Evolutionary conservation across 164 flowering plant species (phyloP), one percentile per base, ranked within the genome.

Genomic region (Vitis cinerea): DNA sequence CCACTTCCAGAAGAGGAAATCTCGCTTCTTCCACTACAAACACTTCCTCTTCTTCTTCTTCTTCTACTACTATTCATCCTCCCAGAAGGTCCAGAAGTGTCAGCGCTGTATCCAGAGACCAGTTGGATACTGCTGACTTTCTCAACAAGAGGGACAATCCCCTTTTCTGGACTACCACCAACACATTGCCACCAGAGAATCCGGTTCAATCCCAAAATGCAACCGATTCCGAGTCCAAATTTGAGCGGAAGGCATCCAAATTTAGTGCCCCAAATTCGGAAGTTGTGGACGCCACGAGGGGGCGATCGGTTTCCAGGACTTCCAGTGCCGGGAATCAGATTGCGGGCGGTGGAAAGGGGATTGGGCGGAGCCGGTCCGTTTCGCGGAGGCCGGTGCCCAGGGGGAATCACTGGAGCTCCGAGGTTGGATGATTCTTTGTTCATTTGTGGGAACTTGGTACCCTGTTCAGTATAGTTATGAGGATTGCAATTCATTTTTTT

Each of bases 91-190:
- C 94, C 2, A 80, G 87, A 71, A 91, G 97, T 59, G 91, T 89
- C 4, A 85, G 87, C 54, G 87, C 91, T 16, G 63, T 75, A 13
- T 78, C 88, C 6, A 75, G 92, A 53, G 66, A 57, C 54, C 59
- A 50, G 10, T 14, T 11, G 29, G 56, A 31, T n/a, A 65, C 63
- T 13, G 37, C 73, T 7, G 89, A 85, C 15, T 88, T 84, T 70
- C 65, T 69, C 57, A 84, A 84, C 65, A 87, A 79, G 62, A 75
- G 84, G 52, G 97, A 89, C 71, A 91, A 91, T 67, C 97, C 97
- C 12, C 84, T 91, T 10, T 91, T 88, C 73, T 80, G 77, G 70
- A 63, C 74, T 37, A 66, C 56, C 53, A 69, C 70, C 52, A 23
- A 23, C 27, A 23, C 27, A 23, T 68, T 86, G 5, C 73, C 84